Base-by-base conservation (phyloP, 768 basidiomycete genomes). In the Pisolithus microcarpus region DNA sequence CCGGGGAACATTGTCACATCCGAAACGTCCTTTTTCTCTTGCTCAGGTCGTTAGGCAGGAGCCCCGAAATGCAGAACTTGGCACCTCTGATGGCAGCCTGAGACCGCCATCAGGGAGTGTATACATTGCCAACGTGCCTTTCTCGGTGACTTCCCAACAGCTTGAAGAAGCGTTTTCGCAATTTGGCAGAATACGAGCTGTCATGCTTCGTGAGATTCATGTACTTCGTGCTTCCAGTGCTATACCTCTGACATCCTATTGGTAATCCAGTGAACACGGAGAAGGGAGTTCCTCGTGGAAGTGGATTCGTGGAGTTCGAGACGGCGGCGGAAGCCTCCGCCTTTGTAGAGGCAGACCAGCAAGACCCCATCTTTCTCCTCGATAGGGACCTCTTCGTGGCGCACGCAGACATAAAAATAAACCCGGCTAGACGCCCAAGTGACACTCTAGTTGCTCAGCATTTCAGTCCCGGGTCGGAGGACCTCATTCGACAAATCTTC, bases 71-170 rank as follows among this genome's bases (percentile, higher is more conserved):
- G 50, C 40, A 26, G 45, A 40, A 26, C 55, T 13, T 38, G 46
- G 44, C 23, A 34, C 52, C 55, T 46, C 28, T 10, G 49, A 13
- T 24, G 36, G 40, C 26, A 37, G 37, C 15, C 49, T 38, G 37
- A 9, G 49, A 13, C 15, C 24, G 16, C 75, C 76, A 6, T 65
- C 62, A n/a, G 63, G 63, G 9, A 67, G 66, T 3, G 57, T 82
- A 46, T 81, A 65, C 40, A 56, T 80, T 30, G 75, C 71, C 8
- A 82, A 82, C 55, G n/a, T 82, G n/a, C 77, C 80, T 45, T 86
- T 67, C 61, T 65, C 58, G 16, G 57, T 65, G 37, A 71, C 69
- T 1, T 73, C 71, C 53, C 62, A 61, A 19, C 69, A 79, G 42
- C 44, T 82, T 10, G 51, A 62, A 38, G 68, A 72, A 4, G 65